phyloP scores from a whole-genome alignment of 805 yeast species.

The Maudiozyma saulgeensis region DNA sequence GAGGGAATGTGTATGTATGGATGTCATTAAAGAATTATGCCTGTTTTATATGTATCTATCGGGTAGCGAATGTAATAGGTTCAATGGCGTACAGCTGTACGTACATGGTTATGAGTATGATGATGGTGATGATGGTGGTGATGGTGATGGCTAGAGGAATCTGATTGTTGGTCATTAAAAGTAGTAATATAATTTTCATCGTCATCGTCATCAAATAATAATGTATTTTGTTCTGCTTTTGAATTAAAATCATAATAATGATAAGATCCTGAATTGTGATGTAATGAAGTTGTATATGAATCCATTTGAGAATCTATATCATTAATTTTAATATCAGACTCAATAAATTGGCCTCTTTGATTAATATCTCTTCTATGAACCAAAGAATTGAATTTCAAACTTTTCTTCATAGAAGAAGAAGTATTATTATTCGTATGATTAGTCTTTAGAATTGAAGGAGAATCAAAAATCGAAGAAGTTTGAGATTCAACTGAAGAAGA shows the following conservation, averaged over 20 bases:
- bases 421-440: not conserved
- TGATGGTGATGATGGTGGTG: slow-evolving; percentile 1
- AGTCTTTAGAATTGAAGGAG: not conserved
- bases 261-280: not conserved
- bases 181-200: not conserved
- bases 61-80: no score
- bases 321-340: slow-evolving; percentile 16
- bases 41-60: no score
- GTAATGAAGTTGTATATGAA: not conserved
- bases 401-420: slow-evolving; percentile 12
- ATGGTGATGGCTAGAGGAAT: not conserved
- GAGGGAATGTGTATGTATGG: no score
- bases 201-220: not conserved
- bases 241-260: not conserved
- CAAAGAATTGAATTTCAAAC: slow-evolving; percentile 17
- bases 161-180: not conserved
- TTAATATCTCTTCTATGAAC: slow-evolving; percentile 23
- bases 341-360: slow-evolving; percentile 12
- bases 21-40: no score
- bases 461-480: slow-evolving; percentile 23
- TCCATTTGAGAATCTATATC: slow-evolving; percentile 6
- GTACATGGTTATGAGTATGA: not conserved
- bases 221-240: not conserved
- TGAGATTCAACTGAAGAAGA: slow-evolving; percentile 19
- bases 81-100: not conserved